Conservation (phyloP, 2,329 filamentous ascomycete genomes). For the Grosmannia serpens region DNA sequence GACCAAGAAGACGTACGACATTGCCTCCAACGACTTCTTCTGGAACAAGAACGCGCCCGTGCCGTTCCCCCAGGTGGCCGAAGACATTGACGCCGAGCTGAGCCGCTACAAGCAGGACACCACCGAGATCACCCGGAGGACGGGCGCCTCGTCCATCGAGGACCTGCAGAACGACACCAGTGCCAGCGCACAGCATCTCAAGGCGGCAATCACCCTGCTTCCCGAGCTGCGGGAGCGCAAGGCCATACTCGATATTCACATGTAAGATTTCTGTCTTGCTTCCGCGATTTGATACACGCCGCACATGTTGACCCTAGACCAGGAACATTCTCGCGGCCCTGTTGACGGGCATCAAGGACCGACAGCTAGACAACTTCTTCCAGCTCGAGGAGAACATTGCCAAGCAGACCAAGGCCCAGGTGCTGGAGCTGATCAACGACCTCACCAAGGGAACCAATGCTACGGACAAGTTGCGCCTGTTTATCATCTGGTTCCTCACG, state of each 20-base stretch:
- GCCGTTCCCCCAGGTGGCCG: constrained; percentile 90
- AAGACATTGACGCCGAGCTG: constrained; percentile 83
- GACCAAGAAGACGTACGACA: constrained; percentile 83
- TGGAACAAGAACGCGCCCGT: constrained; percentile 86
- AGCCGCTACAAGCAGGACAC: constrained; percentile 94
- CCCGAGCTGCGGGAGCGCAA: constrained; percentile 91
- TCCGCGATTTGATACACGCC: neutral
- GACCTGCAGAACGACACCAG: constrained; percentile 84
- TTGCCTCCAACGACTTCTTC: constrained; percentile 87
- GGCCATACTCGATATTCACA: constrained; percentile 91
- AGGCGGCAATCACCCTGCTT: constrained; percentile 85
- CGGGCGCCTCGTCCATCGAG: constrained; percentile 82
- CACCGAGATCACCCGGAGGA: constrained; percentile 87
- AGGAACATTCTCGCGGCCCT: constrained; percentile 72
- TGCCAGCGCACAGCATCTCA: constrained; percentile 85
- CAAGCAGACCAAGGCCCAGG: constrained; percentile 82
- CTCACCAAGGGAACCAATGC: constrained; percentile 71
- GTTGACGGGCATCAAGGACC: constrained; percentile 73
- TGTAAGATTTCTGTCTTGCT: constrained; percentile 31
- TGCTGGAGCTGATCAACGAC: constrained; percentile 77
- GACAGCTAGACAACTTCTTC: constrained; percentile 92
- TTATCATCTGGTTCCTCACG: constrained; percentile 95
- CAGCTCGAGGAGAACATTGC: constrained; percentile 87
- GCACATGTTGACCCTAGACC: neutral
- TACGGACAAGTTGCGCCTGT: constrained; percentile 80